A percentile compares a stretch with the other conserved stretches of the same genome.
Evolutionary conservation across 345 rosid genomes (phyloP).

Genomic region (Noccaea caerulescens): DNA sequence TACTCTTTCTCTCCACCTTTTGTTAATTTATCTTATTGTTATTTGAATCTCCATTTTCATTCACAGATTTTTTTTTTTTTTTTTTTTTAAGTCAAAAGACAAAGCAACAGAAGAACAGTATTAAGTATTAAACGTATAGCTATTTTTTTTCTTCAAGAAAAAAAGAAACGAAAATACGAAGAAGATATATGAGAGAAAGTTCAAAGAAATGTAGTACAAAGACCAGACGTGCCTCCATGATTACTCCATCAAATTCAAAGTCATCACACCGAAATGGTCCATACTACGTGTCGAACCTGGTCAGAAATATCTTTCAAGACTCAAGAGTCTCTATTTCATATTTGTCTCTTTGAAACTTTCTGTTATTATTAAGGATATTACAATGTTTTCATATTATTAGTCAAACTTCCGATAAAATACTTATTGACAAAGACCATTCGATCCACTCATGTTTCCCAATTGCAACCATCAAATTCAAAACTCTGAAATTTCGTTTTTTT

Average conservation of each 20-base stretch:
- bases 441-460: slow-evolving; percentile 37
- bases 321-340: slow-evolving; percentile 31
- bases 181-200: slow-evolving; percentile 31
- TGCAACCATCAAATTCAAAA: background rate
- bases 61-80: background rate
- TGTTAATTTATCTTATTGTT: background rate
- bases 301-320: slow-evolving; percentile 32
- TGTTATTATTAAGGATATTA: background rate
- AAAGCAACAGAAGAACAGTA: slow-evolving; percentile 41
- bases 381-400: slow-evolving; percentile 30
- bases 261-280: slow-evolving; percentile 43
- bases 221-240: slow-evolving; percentile 46
- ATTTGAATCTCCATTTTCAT: background rate
- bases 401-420: slow-evolving; percentile 34
- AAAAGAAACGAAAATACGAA: background rate
- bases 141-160: background rate
- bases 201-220: slow-evolving; percentile 32
- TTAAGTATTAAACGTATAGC: slow-evolving; percentile 3
- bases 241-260: slow-evolving; percentile 39
- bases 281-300: slow-evolving; percentile 35
- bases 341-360: slow-evolving; percentile 41
- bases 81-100: slow-evolving; percentile 39
- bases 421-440: slow-evolving; percentile 30
- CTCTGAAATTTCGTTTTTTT: background rate
- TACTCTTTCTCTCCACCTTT: slow-evolving; percentile 29